Evolutionary conservation across 805 yeast genomes (phyloP).

Genomic region (Saturnispora bothae): DNA sequence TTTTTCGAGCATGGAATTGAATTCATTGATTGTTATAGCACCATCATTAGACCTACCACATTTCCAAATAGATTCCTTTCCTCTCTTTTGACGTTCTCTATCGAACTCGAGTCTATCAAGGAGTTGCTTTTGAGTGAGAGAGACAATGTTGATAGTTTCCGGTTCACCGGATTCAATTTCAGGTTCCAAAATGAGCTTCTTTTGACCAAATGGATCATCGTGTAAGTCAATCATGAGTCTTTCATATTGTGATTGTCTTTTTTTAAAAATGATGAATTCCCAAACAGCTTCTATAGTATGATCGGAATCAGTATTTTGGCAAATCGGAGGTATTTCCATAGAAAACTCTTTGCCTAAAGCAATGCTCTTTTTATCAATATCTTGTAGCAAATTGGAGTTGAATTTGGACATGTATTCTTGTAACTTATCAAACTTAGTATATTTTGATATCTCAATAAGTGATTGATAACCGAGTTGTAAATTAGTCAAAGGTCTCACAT

Average conservation of each 20-base stretch:
- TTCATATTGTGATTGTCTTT: constrained; percentile 43
- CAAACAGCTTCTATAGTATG: constrained; percentile 27
- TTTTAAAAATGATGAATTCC: constrained; percentile 36
- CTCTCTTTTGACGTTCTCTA: constrained; percentile 78
- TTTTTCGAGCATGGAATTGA: constrained; percentile 21
- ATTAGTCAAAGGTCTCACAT: constrained; percentile 21
- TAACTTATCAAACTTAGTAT: constrained; percentile 15
- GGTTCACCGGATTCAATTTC: background rate
- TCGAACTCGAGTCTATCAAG: constrained; percentile 83
- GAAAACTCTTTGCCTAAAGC: constrained; percentile 25
- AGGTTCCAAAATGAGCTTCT: background rate
- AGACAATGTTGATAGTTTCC: constrained; percentile 2
- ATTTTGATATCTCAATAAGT: constrained; percentile 19
- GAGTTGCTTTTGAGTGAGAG: constrained; percentile 37
- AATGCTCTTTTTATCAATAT: constrained; percentile 27
- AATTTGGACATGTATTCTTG: constrained; percentile 19
- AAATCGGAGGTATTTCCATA: constrained; percentile 9
- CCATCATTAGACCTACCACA: constrained; percentile 37
- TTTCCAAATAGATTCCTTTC: constrained; percentile 75
- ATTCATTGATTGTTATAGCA: constrained; percentile 22
- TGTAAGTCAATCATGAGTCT: constrained; percentile 31
- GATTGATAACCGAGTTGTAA: constrained; percentile 20
- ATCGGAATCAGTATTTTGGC: constrained; percentile 10
- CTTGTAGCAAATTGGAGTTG: constrained; percentile 24
- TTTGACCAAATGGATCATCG: constrained; percentile 11